These are phyloP conservation scores for Leptographium procerum DNA, from an alignment of 2,329 filamentous ascomycete genomes.

Conservation along the genomic window DNA sequence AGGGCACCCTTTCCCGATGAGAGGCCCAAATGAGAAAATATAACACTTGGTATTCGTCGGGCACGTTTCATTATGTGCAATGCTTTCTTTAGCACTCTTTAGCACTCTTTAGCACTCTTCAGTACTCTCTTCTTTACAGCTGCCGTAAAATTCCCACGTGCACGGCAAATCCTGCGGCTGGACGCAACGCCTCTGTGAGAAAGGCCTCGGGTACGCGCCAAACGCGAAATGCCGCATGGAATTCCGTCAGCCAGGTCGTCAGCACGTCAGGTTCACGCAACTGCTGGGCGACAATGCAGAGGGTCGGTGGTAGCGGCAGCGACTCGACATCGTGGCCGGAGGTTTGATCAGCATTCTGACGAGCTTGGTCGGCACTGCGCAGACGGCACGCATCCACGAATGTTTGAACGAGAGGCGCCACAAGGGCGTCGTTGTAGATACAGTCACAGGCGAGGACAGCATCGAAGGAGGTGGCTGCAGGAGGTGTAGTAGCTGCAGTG, in stretches of 20 bases:
- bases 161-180: slow-evolving; percentile 66
- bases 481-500: not conserved
- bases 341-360: slow-evolving; percentile 1
- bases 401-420: slow-evolving; percentile 70
- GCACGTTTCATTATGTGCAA: too few species aligned
- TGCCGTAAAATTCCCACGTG: slow-evolving; percentile 57
- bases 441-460: slow-evolving; percentile 80
- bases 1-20: too few species aligned
- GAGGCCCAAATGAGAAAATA: too few species aligned
- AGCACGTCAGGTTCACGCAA: slow-evolving; percentile 78
- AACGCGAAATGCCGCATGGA: slow-evolving; percentile 53
- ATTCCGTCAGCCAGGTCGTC: slow-evolving; percentile 63
- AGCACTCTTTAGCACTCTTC: too few species aligned
- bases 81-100: too few species aligned
- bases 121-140: too few species aligned
- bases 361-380: slow-evolving; percentile 19
- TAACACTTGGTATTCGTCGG: too few species aligned
- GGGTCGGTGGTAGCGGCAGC: slow-evolving; percentile 33
- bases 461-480: slow-evolving; percentile 41
- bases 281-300: slow-evolving; percentile 83
- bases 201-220: slow-evolving; percentile 64
- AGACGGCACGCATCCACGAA: slow-evolving; percentile 64
- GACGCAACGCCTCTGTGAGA: slow-evolving; percentile 46
- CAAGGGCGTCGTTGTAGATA: slow-evolving; percentile 84
- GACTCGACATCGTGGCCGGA: not conserved